These are phyloP conservation scores for Mixia osmundae DNA, from an alignment of 1,284 basidiomycete species.

Conservation along the genomic window DNA sequence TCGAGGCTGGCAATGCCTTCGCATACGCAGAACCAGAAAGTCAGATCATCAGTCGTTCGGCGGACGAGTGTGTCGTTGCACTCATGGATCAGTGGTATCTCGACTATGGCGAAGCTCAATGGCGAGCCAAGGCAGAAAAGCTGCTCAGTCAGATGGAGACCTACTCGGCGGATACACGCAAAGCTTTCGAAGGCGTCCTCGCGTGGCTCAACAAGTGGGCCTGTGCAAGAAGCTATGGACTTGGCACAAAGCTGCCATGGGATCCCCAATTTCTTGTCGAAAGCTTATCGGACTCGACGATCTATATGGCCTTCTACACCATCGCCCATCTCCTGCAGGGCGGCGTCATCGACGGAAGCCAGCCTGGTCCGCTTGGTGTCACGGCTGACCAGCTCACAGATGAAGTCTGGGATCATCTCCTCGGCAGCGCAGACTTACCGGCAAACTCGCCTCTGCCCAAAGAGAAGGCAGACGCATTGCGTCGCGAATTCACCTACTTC, in stretches of 20 bases:
- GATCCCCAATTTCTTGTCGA: slow-evolving; percentile 92
- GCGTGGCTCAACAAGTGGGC: slow-evolving; percentile 98
- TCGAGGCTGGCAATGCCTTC: slow-evolving; percentile 51
- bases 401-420: slow-evolving; percentile 56
- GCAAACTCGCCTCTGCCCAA: slow-evolving; percentile 35
- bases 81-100: slow-evolving; percentile 99
- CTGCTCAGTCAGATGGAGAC: slow-evolving; percentile 69
- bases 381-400: slow-evolving; percentile 83
- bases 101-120: slow-evolving; percentile 78
- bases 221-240: slow-evolving; percentile 85
- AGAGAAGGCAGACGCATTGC: slow-evolving; percentile 61
- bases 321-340: slow-evolving; percentile 71
- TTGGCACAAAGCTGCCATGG: slow-evolving; percentile 93
- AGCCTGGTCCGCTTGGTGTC: slow-evolving; percentile 63
- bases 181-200: slow-evolving; percentile 75
- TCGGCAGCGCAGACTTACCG: slow-evolving; percentile 48
- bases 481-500: slow-evolving; percentile 70
- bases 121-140: slow-evolving; percentile 71
- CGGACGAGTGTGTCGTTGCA: slow-evolving; percentile 91
- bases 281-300: slow-evolving; percentile 87
- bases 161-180: slow-evolving; percentile 66
- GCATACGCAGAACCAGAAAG: slow-evolving; percentile 93
- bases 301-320: slow-evolving; percentile 99
- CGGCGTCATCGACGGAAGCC: slow-evolving; percentile 19
- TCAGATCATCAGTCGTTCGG: slow-evolving; percentile 63